These are phyloP conservation scores for Malassezia caprae DNA, from an alignment of 1,284 basidiomycete genomes.

Conservation along the genomic window DNA sequence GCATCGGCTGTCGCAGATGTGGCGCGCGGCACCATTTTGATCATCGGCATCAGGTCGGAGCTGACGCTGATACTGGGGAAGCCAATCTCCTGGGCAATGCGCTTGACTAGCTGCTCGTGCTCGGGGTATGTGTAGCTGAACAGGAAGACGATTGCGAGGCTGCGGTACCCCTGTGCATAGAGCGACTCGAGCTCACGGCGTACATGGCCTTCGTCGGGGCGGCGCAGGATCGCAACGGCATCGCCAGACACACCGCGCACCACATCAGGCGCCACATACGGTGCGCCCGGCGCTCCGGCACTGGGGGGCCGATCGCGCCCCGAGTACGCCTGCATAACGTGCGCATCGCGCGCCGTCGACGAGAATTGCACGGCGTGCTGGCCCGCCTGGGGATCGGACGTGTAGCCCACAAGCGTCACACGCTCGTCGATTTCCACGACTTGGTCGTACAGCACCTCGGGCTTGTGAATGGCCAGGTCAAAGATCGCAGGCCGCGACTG, in stretches of 20 bases:
- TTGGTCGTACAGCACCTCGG: constrained; percentile 64
- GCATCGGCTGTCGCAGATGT: constrained; percentile 88
- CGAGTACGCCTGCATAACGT: constrained; percentile 22
- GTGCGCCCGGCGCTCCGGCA: constrained; percentile 42
- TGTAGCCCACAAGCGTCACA: constrained; percentile 84
- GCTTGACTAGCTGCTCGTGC: constrained; percentile 66
- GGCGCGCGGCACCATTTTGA: constrained; percentile 77
- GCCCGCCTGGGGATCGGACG: constrained; percentile 70
- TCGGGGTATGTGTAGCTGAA: constrained; percentile 85
- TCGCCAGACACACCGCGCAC: constrained; percentile 79
- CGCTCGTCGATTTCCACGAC: constrained; percentile 87
- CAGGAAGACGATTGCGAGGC: constrained; percentile 72
- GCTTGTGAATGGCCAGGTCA: constrained; percentile 53
- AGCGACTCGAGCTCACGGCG: constrained; percentile 59
- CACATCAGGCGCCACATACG: constrained; percentile 62
- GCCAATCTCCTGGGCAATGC: constrained; percentile 65
- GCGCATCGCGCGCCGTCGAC: constrained; percentile 18
- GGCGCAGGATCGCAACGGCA: constrained; percentile 72
- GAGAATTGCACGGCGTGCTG: constrained; percentile 52
- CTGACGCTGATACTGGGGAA: constrained; percentile 82
- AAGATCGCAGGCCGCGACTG: constrained; percentile 72
- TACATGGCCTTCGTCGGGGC: constrained; percentile 52
- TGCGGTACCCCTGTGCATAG: constrained; percentile 67
- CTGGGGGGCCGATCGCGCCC: constrained; percentile 52
- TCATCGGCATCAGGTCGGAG: constrained; percentile 79